Conservation (phyloP, 768 basidiomycete genomes). For the Tremella yokohamensis region DNA sequence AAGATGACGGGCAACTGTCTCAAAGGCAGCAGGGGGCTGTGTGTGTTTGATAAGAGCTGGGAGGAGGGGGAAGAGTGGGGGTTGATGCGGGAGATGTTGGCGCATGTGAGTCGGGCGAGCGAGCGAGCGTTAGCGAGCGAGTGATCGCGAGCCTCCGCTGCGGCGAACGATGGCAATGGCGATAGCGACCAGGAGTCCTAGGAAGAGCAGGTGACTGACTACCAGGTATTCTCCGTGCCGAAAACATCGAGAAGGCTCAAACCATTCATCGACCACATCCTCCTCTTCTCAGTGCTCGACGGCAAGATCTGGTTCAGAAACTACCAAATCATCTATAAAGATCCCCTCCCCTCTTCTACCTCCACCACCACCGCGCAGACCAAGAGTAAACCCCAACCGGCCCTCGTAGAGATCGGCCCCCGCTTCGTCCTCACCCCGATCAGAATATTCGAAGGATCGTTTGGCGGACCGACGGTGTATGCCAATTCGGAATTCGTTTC, state of each 20-base stretch:
- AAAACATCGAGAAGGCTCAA: constrained; percentile 84
- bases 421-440: constrained; percentile 96
- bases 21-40: constrained; percentile 85
- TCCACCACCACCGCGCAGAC: constrained; percentile 56
- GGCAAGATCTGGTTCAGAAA: constrained; percentile 99
- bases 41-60: constrained; percentile 88
- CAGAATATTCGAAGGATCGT: constrained; percentile 95
- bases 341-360: constrained; percentile 73
- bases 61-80: constrained; percentile 82
- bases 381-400: constrained; percentile 60
- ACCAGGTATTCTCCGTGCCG: constrained; percentile 93
- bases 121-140: too few species aligned
- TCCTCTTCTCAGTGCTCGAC: constrained; percentile 93
- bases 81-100: constrained; percentile 75
- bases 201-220: background rate
- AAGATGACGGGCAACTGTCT: constrained; percentile 99
- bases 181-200: too few species aligned
- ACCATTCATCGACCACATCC: constrained; percentile 95
- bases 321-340: constrained; percentile 95
- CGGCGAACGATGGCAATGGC: background rate
- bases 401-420: constrained; percentile 95
- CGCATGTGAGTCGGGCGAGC: constrained; percentile 50
- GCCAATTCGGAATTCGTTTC: constrained; percentile 96
- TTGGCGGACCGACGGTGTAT: constrained; percentile 88
- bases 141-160: background rate